Base-by-base conservation (phyloP, 495 filamentous ascomycete genomes). In the Daldinia vernicosa region DNA sequence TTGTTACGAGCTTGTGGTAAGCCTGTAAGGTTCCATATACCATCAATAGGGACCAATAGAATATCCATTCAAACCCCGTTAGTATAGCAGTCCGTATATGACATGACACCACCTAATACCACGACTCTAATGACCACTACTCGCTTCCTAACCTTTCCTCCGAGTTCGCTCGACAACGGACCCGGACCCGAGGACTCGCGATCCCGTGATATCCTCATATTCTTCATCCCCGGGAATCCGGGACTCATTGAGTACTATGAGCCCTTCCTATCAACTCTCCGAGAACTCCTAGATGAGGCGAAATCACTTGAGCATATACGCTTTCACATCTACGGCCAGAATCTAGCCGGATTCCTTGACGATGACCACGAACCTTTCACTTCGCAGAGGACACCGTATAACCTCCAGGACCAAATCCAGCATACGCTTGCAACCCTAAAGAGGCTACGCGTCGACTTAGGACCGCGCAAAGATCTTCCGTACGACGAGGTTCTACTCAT, bases 201-300 rank as follows among this genome's bases (percentile, higher is more conserved):
- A 27, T 51, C 66, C 9, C 70, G 60, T 28, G 63, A 81, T 17
- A 73, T 73, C 40, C 78, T 88, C 55, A 70, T 87, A 30, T 85
- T 78, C 81, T 92, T 96, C 77, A 88, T 97, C 43, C 84, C 93
- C 28, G 95, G 95, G 15, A 97, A 97, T 67, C 95, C 95, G 9
- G 95, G 95, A 0, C 80, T 97, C 35, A 89, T 97, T 51, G 81
- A 80, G 32, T 98, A 94, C 83, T 98, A 98, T 79, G 77, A 84
- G 37, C 82, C 86, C 1, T 97, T 96, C 78, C 83, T 88, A 79
- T 51, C 78, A 22, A 69, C 81, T 50, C 74, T 88, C n/a, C 64
- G 79, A 12, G 33, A 64, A 19, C 71, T 82, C 19, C 63, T 84
- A 60, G 64, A 82, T 28, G 74, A 76, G 32, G 63, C 45, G 30